These are phyloP conservation scores for Pleurotus tuber-regium DNA, from an alignment of 768 basidiomycete species.

Conservation along the genomic window DNA sequence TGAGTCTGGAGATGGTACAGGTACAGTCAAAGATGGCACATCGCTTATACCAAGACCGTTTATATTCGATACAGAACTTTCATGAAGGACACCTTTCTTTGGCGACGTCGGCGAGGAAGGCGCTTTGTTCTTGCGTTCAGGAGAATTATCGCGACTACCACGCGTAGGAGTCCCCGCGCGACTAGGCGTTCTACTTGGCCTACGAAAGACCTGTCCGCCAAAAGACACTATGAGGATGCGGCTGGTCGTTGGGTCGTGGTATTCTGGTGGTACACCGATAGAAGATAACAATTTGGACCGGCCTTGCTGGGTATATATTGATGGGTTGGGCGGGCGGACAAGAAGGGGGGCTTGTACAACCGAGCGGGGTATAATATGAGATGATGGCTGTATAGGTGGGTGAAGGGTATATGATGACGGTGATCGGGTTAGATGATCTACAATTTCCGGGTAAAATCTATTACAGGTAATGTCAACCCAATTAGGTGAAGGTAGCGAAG, in stretches of 20 bases:
- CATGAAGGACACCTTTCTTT: neutral
- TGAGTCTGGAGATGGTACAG: slow-evolving; percentile 2
- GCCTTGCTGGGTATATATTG: slow-evolving; percentile 51
- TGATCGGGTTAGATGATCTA: slow-evolving; percentile 35
- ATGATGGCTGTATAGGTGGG: slow-evolving; percentile 41
- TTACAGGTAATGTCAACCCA: slow-evolving; percentile 59
- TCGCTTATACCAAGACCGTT: slow-evolving; percentile 11
- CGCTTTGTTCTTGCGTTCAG: slow-evolving; percentile 9
- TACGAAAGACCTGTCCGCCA: slow-evolving; percentile 72
- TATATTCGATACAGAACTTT: neutral
- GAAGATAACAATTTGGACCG: slow-evolving; percentile 51
- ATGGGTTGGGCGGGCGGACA: slow-evolving; percentile 53
- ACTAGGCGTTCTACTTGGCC: slow-evolving; percentile 43
- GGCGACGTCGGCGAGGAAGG: neutral
- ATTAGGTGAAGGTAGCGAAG: slow-evolving; percentile 53
- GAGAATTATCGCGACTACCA: slow-evolving; percentile 16
- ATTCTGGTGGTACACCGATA: slow-evolving; percentile 54
- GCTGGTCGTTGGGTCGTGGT: slow-evolving; percentile 44
- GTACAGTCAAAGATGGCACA: slow-evolving; percentile 1
- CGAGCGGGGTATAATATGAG: slow-evolving; percentile 26
- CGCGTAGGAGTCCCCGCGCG: slow-evolving; percentile 27
- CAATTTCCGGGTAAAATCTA: slow-evolving; percentile 43
- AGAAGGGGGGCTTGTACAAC: slow-evolving; percentile 62
- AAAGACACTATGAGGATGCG: slow-evolving; percentile 79
- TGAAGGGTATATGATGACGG: slow-evolving; percentile 31